phyloP scores from a whole-genome alignment of 2,329 filamentous ascomycete species.

The Aspergillus thermomutatus region DNA sequence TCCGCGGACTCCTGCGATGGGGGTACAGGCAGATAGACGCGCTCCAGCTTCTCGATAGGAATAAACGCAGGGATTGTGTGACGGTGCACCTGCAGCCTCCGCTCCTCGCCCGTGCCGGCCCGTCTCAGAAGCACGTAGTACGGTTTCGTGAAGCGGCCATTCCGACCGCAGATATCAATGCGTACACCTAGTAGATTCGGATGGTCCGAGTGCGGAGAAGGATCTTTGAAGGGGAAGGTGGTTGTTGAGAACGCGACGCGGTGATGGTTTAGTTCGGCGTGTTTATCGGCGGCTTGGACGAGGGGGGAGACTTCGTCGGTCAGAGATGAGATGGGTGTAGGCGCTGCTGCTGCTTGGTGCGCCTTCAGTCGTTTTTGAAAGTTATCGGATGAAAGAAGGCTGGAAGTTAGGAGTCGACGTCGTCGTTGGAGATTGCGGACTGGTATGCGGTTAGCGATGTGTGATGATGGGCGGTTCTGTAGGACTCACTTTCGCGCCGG shows the following conservation, averaged over 20 bases:
- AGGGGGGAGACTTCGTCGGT: conserved; percentile 31
- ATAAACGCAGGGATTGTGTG: conserved; percentile 48
- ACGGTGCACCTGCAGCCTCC: conserved; percentile 33
- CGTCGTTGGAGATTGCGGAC: conserved; percentile 39
- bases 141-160: conserved; percentile 39
- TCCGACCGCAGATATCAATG: conserved; percentile 40
- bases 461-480: neutral
- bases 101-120: conserved; percentile 18
- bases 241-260: conserved; percentile 45
- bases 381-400: conserved; percentile 39
- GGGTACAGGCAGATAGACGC: conserved; percentile 21
- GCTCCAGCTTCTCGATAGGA: conserved; percentile 36
- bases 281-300: conserved; percentile 26
- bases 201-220: conserved; percentile 29
- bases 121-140: conserved; percentile 42
- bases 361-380: conserved; percentile 28
- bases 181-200: conserved; percentile 39
- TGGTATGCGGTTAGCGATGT: conserved; percentile 18
- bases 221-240: conserved; percentile 46
- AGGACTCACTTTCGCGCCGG: conserved; percentile 37
- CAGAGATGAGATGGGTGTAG: conserved; percentile 5
- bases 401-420: conserved; percentile 38
- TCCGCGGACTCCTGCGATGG: conserved; percentile 12
- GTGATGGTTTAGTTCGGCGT: conserved; percentile 39
- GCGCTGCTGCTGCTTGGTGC: conserved; percentile 1